Evolutionary conservation across 257 asterid species (phyloP), one percentile per base, ranked within the genome.

Genomic region (Penstemon newberryi): DNA sequence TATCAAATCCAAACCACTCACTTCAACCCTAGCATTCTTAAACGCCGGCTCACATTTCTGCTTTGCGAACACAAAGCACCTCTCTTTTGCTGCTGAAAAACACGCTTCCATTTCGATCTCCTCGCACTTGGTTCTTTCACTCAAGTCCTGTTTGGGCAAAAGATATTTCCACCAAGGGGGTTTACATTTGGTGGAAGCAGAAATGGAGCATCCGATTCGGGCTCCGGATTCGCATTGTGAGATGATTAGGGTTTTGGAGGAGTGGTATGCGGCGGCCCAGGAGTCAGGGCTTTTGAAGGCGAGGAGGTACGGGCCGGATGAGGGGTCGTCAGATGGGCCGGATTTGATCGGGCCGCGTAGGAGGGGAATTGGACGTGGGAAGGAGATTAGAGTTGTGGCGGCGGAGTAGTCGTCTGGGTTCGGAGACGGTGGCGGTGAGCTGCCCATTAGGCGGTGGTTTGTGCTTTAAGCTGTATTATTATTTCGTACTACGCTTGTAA

Each of bases 161-260:
- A 8, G 45, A 82, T 19, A 37, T 67, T 88, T 91, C 98, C 99
- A 90, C 96, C 96, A 93, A 3, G 87, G 87, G 44, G 90, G 85
- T 72, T 78, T 83, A 82, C 98, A 93, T 75, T 84, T 88, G 73
- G 67, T 76, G 6, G 98, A 90, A 8, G 99, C 96, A 7, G 95
- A 61, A 25, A 90, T 82, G 66, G 99, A 90, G 86, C 97, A 93
- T 25, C 97, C 97, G 50, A 90, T 73, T 70, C 99, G 85, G 33
- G 93, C 80, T 8, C 92, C 99, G 4, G 88, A 65, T 78, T 88
- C 85, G 81, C 99, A 93, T 47, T 90, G 97, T 49, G 84, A 73
- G 66, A 56, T 63, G 70, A 88, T 80, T 67, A 81, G 90, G 67
- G 85, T 43, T 44, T 80, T 73, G 77, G 89, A 84, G 61, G 78